phyloP scores from a whole-genome alignment of 2,329 filamentous ascomycete species.

The Hymenoscyphus occultus region DNA sequence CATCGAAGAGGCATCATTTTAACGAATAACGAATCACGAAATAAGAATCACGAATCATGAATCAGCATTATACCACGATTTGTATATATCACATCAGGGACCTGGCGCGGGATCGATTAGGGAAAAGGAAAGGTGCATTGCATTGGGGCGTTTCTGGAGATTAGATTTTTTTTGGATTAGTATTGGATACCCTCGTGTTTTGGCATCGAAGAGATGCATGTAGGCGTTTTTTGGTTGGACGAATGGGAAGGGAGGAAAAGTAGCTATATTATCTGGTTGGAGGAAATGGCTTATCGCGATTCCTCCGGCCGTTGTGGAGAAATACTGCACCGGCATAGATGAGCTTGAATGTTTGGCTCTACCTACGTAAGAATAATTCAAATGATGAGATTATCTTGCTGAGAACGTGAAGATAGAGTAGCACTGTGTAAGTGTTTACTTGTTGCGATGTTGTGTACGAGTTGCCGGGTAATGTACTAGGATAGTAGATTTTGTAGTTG shows the following conservation, averaged over 20 bases:
- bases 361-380: conserved; percentile 14
- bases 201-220: conserved; percentile 15
- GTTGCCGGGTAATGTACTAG: too few relatives aligned
- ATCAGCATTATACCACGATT: conserved; percentile 9
- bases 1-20: conserved; percentile 23
- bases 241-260: conserved; percentile 20
- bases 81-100: conserved; percentile 2
- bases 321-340: background rate
- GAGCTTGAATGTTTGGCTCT: conserved; percentile 4
- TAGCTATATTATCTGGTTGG: conserved; percentile 7
- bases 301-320: background rate
- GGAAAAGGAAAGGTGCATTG: background rate
- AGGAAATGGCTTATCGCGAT: conserved; percentile 10
- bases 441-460: background rate
- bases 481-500: too few relatives aligned
- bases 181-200: conserved; percentile 24
- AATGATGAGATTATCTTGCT: conserved; percentile 10
- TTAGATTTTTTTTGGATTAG: conserved; percentile 7
- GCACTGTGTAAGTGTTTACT: background rate
- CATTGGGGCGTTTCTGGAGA: conserved; percentile 17
- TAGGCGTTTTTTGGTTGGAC: conserved; percentile 19
- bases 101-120: background rate
- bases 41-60: background rate
- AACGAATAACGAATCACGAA: conserved; percentile 24
- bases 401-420: background rate